Evolutionary conservation across 2,329 filamentous ascomycete species (phyloP).

Genomic region (Zymoseptoria tritici): DNA sequence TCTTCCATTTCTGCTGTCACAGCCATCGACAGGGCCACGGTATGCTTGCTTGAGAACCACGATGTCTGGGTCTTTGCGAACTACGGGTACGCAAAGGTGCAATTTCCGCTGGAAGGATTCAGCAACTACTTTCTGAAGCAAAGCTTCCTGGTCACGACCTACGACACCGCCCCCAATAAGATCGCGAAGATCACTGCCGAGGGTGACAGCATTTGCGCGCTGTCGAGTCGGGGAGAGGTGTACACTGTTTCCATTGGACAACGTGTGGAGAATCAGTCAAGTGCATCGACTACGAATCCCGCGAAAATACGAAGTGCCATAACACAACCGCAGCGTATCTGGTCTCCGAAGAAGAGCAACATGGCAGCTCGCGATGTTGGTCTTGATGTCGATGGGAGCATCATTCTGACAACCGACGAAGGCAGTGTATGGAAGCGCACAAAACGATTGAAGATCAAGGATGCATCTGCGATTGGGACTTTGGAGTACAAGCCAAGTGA

Average conservation of each 20-base stretch:
- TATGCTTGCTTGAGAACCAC: slow-evolving; percentile 74
- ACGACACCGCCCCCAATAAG: slow-evolving; percentile 57
- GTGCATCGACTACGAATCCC: slow-evolving; percentile 81
- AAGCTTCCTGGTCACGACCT: slow-evolving; percentile 57
- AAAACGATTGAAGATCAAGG: slow-evolving; percentile 73
- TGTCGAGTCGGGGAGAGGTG: slow-evolving; percentile 77
- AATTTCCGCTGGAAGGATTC: slow-evolving; percentile 70
- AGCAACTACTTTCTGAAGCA: slow-evolving; percentile 61
- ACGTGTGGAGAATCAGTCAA: slow-evolving; percentile 53
- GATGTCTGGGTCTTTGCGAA: slow-evolving; percentile 93
- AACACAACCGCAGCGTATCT: slow-evolving; percentile 71
- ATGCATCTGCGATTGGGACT: slow-evolving; percentile 44
- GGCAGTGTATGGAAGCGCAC: slow-evolving; percentile 90
- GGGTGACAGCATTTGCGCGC: slow-evolving; percentile 83
- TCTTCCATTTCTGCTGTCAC: slow-evolving; percentile 69
- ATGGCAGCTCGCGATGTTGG: slow-evolving; percentile 80
- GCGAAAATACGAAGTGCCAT: slow-evolving; percentile 80
- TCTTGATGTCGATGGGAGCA: slow-evolving; percentile 85
- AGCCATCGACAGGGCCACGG: slow-evolving; percentile 84
- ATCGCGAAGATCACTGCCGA: slow-evolving; percentile 74
- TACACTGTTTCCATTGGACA: slow-evolving; percentile 75
- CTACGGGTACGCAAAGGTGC: slow-evolving; percentile 87
- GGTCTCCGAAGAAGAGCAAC: slow-evolving; percentile 77
- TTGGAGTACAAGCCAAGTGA: slow-evolving; percentile 65
- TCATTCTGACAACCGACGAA: slow-evolving; percentile 87